Conservation (phyloP, 352 stramenopile species). For the Pythium scleroteichum region DNA sequence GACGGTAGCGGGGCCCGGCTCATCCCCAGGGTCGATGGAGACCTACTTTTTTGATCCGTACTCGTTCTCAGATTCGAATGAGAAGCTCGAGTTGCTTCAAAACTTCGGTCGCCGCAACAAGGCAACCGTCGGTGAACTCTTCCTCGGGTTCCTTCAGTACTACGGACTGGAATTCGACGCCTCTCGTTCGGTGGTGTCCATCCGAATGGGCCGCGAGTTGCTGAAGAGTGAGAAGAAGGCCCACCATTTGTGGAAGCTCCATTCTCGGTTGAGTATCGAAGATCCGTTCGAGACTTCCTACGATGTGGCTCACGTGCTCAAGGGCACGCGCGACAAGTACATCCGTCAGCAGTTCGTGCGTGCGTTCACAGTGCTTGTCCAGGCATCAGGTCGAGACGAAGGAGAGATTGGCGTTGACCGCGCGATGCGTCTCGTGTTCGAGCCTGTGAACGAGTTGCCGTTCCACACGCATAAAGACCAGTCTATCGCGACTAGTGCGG, state of each 20-base stretch:
- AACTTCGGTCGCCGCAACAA: slow-evolving; percentile 51
- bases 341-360: slow-evolving; percentile 82
- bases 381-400: slow-evolving; percentile 27
- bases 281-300: slow-evolving; percentile 99
- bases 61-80: slow-evolving; percentile 44
- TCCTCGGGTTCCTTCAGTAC: slow-evolving; percentile 78
- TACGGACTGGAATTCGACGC: slow-evolving; percentile 76
- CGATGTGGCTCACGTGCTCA: slow-evolving; percentile 97
- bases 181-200: slow-evolving; percentile 62
- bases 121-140: slow-evolving; percentile 58
- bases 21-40: slow-evolving; percentile 38
- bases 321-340: slow-evolving; percentile 84
- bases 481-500: slow-evolving; percentile 9
- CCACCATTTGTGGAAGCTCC: slow-evolving; percentile 68
- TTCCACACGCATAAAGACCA: slow-evolving; percentile 35
- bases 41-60: slow-evolving; percentile 88
- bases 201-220: slow-evolving; percentile 64
- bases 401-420: slow-evolving; percentile 4
- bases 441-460: slow-evolving; percentile 24
- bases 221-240: slow-evolving; percentile 78
- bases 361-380: slow-evolving; percentile 63
- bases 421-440: slow-evolving; percentile 23
- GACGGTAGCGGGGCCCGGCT: not conserved
- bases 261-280: slow-evolving; percentile 92
- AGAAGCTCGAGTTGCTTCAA: slow-evolving; percentile 45